These are phyloP conservation scores for Orobanche coerulescens DNA, from an alignment of 257 asterid species.

Conservation along the genomic window DNA sequence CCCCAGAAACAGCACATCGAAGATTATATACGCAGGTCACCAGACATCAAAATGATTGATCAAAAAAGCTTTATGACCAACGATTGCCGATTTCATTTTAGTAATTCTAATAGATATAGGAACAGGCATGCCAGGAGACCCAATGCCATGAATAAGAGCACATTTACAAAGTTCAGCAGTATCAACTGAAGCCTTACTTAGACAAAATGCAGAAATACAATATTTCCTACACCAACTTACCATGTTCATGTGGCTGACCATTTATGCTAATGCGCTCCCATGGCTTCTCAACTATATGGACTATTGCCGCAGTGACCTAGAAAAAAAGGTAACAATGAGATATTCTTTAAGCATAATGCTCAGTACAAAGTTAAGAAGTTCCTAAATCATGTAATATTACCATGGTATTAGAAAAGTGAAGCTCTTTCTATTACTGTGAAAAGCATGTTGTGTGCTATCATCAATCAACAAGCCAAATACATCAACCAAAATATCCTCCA, in stretches of 20 bases:
- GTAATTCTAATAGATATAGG: background rate
- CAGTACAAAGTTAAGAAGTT: background rate
- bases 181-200: background rate
- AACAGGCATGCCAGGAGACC: background rate
- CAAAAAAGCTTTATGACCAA: background rate
- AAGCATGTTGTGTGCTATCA: background rate
- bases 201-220: constrained; percentile 15
- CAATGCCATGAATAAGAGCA: constrained; percentile 7
- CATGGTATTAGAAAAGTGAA: background rate
- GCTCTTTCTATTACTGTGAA: background rate
- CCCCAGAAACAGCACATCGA: background rate
- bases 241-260: constrained; percentile 80
- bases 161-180: constrained; percentile 10
- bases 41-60: constrained; percentile 12
- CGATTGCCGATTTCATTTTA: constrained; percentile 7
- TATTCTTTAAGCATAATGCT: background rate
- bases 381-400: background rate
- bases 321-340: constrained; percentile 4
- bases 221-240: constrained; percentile 32
- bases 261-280: constrained; percentile 79
- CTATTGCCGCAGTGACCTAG: constrained; percentile 72
- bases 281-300: constrained; percentile 77
- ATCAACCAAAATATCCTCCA: background rate
- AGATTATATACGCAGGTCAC: constrained; percentile 2
- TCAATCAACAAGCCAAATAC: background rate